Percentiles rank a stretch among this genome's conserved stretches.
Conservation (phyloP, 2,329 filamentous ascomycete genomes). For the Phialophora verrucosa region DNA sequence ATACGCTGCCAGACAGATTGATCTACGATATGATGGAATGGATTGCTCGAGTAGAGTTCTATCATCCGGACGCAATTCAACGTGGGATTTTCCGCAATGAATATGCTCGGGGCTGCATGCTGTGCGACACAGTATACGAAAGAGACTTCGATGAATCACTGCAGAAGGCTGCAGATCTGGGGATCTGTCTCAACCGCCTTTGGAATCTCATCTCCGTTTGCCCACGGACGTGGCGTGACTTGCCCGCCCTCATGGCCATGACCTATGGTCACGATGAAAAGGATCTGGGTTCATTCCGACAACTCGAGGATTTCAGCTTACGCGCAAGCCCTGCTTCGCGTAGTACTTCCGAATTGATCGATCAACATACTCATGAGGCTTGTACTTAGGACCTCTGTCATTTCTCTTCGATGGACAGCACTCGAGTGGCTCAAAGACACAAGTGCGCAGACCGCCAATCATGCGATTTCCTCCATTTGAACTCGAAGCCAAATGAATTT, state of each 20-base stretch:
- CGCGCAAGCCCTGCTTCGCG: not conserved
- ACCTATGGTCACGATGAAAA: not conserved
- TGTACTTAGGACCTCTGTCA: conserved; percentile 17
- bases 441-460: conserved; percentile 2
- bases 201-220: conserved; percentile 16
- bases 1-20: conserved; percentile 6
- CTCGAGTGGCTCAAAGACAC: conserved; percentile 17
- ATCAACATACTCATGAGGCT: not conserved
- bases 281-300: not conserved
- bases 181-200: conserved; percentile 8
- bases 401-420: conserved; percentile 15
- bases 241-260: conserved; percentile 6
- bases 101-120: not conserved
- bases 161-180: conserved; percentile 7
- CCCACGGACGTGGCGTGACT: conserved; percentile 4
- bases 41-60: conserved; percentile 1
- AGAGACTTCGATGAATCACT: conserved; percentile 5
- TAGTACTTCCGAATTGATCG: not conserved
- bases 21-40: conserved; percentile 19
- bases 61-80: not conserved
- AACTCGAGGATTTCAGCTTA: conserved; percentile 6
- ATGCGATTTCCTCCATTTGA: conserved; percentile 2
- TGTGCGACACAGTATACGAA: conserved; percentile 10
- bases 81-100: not conserved
- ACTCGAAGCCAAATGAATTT: not conserved